phyloP scores from a whole-genome alignment of 495 filamentous ascomycete genomes.

The Hypomontagnella monticulosa region DNA sequence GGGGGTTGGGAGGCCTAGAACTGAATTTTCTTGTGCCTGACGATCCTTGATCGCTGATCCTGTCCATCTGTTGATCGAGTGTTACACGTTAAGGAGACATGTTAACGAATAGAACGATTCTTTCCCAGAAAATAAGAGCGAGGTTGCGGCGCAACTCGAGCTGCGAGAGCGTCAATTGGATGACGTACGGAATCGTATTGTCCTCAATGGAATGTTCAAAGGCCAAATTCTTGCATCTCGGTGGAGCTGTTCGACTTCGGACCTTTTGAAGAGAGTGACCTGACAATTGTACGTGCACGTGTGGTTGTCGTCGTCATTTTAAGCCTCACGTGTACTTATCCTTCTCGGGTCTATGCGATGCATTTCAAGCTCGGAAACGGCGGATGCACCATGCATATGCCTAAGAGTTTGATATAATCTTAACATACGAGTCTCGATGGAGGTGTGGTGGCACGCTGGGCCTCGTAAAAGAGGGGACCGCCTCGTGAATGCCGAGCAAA shows the following conservation, averaged over 20 bases:
- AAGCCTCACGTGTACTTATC: constrained; percentile 17
- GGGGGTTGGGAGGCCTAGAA: constrained; percentile 23
- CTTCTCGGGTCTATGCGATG: constrained; percentile 4
- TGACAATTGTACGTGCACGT: not conserved
- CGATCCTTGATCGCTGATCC: constrained; percentile 35
- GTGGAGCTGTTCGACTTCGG: not conserved
- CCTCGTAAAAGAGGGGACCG: constrained; percentile 41
- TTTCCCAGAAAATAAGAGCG: not conserved
- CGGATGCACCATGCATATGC: constrained; percentile 28
- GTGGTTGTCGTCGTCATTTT: constrained; percentile 14
- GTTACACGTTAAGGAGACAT: not conserved
- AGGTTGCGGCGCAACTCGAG: not conserved
- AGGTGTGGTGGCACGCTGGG: constrained; percentile 33
- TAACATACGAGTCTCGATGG: constrained; percentile 39
- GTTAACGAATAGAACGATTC: not conserved
- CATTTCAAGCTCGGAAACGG: constrained; percentile 21
- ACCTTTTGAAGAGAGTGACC: not conserved
- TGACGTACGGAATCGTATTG: not conserved
- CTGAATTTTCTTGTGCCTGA: constrained; percentile 35
- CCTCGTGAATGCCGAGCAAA: constrained; percentile 30
- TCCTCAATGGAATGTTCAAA: not conserved
- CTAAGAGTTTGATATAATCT: constrained; percentile 27
- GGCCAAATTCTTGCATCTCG: not conserved
- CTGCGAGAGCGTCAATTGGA: not conserved
- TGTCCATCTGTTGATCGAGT: not conserved